Evolutionary conservation across 768 basidiomycete genomes (phyloP).

Genomic region (Lactarius deliciosus): DNA sequence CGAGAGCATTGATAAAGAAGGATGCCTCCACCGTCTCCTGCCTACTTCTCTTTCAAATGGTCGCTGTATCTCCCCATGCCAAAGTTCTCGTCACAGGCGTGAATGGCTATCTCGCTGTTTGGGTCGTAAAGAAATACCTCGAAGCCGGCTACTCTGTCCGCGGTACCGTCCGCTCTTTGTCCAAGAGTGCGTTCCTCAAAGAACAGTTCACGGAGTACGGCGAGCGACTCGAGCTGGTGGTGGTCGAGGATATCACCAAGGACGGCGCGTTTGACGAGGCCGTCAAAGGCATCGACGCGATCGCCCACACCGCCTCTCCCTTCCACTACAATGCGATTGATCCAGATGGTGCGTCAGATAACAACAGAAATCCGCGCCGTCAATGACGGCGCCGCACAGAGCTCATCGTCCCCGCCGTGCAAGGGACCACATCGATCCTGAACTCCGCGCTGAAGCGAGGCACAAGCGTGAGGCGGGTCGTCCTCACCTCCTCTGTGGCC

Average conservation of each 20-base stretch:
- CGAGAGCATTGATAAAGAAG: not conserved
- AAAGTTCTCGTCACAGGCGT: slow-evolving; percentile 58
- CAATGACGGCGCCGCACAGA: slow-evolving; percentile 38
- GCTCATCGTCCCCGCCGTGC: slow-evolving; percentile 68
- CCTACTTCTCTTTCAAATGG: slow-evolving; percentile 34
- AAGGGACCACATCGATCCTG: slow-evolving; percentile 66
- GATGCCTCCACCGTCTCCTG: not conserved
- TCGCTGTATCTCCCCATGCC: slow-evolving; percentile 36
- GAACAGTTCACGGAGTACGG: slow-evolving; percentile 54
- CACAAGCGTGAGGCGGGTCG: slow-evolving; percentile 57
- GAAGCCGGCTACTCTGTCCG: slow-evolving; percentile 62
- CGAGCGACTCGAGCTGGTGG: slow-evolving; percentile 58
- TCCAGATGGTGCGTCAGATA: slow-evolving; percentile 33
- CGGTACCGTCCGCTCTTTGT: slow-evolving; percentile 61
- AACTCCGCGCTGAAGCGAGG: slow-evolving; percentile 55
- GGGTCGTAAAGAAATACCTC: slow-evolving; percentile 56
- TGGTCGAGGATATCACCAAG: slow-evolving; percentile 68
- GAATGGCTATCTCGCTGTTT: slow-evolving; percentile 59
- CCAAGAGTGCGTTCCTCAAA: slow-evolving; percentile 59
- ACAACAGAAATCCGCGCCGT: not conserved
- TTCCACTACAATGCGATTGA: slow-evolving; percentile 49
- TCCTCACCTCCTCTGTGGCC: slow-evolving; percentile 60
- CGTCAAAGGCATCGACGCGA: slow-evolving; percentile 71
- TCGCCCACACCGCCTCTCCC: slow-evolving; percentile 70
- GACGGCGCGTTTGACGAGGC: slow-evolving; percentile 74